phyloP scores from a whole-genome alignment of 257 asterid genomes.

The Prunella vulgaris region DNA sequence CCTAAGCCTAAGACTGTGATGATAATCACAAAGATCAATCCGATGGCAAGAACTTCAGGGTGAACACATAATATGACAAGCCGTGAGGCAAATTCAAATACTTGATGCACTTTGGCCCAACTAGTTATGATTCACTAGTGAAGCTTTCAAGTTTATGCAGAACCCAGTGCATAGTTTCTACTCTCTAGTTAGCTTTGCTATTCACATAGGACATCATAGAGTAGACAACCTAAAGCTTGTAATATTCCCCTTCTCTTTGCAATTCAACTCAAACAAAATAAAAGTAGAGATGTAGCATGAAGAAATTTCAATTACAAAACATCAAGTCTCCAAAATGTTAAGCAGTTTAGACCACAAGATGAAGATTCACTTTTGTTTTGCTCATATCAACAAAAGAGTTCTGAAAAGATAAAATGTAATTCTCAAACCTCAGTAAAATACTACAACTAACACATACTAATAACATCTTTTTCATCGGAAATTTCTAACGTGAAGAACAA shows the following conservation, averaged over 20 bases:
- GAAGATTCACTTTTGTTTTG: not conserved
- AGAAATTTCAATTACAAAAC: not conserved
- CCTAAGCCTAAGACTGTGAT: constrained; percentile 1
- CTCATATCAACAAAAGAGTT: not conserved
- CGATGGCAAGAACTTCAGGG: not conserved
- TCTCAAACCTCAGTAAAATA: not conserved
- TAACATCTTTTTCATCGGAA: not conserved
- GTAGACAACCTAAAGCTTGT: not conserved
- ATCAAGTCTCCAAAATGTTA: not conserved
- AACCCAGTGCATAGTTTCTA: not conserved
- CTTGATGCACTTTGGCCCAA: not conserved
- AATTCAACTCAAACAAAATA: not conserved
- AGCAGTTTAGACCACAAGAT: not conserved
- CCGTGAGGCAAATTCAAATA: not conserved
- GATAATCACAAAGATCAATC: constrained; percentile 1
- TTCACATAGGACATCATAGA: too few species aligned
- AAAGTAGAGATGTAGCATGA: not conserved
- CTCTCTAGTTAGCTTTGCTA: not conserved
- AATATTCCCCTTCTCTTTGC: not conserved
- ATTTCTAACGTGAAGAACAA: not conserved
- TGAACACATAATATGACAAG: not conserved
- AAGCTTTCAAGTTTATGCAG: not conserved
- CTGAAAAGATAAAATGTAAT: not conserved
- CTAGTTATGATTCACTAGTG: not conserved
- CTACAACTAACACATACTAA: not conserved